Evolutionary conservation across 2,329 filamentous ascomycete species (phyloP).

Genomic region (Paraphaeosphaeria sporulosa): DNA sequence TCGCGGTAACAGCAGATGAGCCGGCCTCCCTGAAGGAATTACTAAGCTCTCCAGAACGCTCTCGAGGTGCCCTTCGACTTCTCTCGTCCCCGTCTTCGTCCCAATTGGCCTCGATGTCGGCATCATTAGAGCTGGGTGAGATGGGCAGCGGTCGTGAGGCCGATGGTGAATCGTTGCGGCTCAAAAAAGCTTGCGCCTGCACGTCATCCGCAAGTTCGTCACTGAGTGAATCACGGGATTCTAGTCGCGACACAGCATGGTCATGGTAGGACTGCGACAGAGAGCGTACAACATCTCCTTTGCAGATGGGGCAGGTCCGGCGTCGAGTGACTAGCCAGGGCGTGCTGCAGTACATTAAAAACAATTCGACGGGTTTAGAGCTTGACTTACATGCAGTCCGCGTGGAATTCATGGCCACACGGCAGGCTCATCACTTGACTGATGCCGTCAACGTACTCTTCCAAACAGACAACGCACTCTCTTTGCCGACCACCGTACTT

Average conservation of each 20-base stretch:
- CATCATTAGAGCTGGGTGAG: slow-evolving; percentile 23
- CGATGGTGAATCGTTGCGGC: slow-evolving; percentile 57
- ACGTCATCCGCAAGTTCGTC: slow-evolving; percentile 53
- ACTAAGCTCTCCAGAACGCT: slow-evolving; percentile 25
- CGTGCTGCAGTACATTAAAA: slow-evolving; percentile 65
- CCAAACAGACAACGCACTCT: slow-evolving; percentile 95
- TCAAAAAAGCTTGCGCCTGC: slow-evolving; percentile 55
- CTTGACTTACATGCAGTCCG: slow-evolving; percentile 90
- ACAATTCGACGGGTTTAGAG: slow-evolving; percentile 12
- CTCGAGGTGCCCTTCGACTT: slow-evolving; percentile 23
- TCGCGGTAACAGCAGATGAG: slow-evolving; percentile 43
- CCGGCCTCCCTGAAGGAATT: slow-evolving; percentile 41
- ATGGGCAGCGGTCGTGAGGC: slow-evolving; percentile 58
- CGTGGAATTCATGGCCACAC: slow-evolving; percentile 97
- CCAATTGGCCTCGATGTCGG: slow-evolving; percentile 45
- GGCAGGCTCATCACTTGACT: slow-evolving; percentile 96
- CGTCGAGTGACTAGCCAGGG: slow-evolving; percentile 96
- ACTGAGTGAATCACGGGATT: slow-evolving; percentile 47
- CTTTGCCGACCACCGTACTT: slow-evolving; percentile 72
- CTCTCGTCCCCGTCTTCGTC: slow-evolving; percentile 53
- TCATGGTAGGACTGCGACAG: slow-evolving; percentile 45
- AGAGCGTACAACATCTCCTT: slow-evolving; percentile 84
- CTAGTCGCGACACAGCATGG: slow-evolving; percentile 31
- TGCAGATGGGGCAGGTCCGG: slow-evolving; percentile 98
- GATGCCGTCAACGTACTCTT: slow-evolving; percentile 94